Conservation (phyloP, 345 rosid genomes). For the Linum tenue region DNA sequence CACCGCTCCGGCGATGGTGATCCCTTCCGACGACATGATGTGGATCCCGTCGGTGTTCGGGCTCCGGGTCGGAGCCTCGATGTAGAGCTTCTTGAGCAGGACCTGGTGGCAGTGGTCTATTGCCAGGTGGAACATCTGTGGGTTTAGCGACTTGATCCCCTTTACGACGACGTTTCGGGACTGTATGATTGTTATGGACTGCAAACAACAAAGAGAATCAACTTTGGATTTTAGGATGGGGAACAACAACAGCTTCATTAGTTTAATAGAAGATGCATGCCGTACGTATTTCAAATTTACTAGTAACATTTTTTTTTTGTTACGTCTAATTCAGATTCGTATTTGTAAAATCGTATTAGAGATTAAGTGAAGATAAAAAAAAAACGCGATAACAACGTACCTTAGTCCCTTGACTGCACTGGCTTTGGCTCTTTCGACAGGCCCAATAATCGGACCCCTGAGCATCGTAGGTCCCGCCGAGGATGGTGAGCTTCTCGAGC, state of each 20-base stretch:
- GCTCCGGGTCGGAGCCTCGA: not conserved
- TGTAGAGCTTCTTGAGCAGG: not conserved
- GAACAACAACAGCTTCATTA: too few relatives aligned
- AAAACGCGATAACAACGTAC: not conserved
- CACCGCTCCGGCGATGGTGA: not conserved
- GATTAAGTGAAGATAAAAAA: too few relatives aligned
- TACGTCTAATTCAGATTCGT: too few relatives aligned
- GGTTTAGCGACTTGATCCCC: not conserved
- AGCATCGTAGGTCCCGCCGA: slow-evolving; percentile 29
- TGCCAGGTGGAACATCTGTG: not conserved
- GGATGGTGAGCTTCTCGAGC: slow-evolving; percentile 11
- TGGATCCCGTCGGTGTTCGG: slow-evolving; percentile 5
- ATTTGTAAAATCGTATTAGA: too few relatives aligned
- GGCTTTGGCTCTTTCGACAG: slow-evolving; percentile 18
- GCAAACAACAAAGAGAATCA: not conserved
- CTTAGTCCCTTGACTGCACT: slow-evolving; percentile 25
- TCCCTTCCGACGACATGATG: not conserved
- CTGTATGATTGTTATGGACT: slow-evolving; percentile 1
- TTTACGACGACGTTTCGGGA: not conserved
- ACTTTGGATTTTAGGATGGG: too few relatives aligned
- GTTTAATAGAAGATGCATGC: too few relatives aligned
- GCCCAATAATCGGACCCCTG: slow-evolving; percentile 24
- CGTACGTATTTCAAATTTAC: too few relatives aligned
- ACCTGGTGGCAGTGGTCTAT: slow-evolving; percentile 2
- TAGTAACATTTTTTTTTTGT: too few relatives aligned